Conservation (phyloP, 1,284 basidiomycete genomes). For the Ganoderma boninense region DNA sequence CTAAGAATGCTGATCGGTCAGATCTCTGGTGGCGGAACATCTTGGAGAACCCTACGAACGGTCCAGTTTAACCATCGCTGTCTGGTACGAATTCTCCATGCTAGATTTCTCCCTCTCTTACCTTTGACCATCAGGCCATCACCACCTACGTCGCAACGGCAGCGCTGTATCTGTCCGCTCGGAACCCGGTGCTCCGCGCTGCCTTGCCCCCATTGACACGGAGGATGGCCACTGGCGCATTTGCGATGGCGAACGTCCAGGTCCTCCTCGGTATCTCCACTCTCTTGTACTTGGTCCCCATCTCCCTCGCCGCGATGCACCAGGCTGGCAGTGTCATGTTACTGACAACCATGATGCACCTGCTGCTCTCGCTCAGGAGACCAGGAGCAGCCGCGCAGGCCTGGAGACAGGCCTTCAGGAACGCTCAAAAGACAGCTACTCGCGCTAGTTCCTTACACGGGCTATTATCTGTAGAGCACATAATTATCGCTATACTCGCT, state of each 20-base stretch:
- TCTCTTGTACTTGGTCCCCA: conserved; percentile 92
- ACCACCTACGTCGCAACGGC: conserved; percentile 83
- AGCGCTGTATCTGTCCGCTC: conserved; percentile 67
- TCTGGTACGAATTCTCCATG: conserved; percentile 63
- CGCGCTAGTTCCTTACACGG: background rate
- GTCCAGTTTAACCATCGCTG: conserved; percentile 97
- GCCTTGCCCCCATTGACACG: conserved; percentile 75
- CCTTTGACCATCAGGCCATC: conserved; percentile 63
- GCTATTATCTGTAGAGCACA: conserved; percentile 19
- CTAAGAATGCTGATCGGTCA: conserved; percentile 69
- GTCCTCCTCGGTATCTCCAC: conserved; percentile 92
- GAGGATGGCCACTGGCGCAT: conserved; percentile 71
- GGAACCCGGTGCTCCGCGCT: conserved; percentile 60
- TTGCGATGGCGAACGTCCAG: conserved; percentile 88
- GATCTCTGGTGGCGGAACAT: conserved; percentile 94
- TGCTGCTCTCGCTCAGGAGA: conserved; percentile 76
- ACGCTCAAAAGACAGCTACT: conserved; percentile 20
- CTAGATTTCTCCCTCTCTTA: conserved; percentile 12
- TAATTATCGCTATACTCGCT: conserved; percentile 28
- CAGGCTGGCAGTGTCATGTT: conserved; percentile 94
- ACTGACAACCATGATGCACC: conserved; percentile 85
- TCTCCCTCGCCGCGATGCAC: conserved; percentile 91
- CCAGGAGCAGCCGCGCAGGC: conserved; percentile 75
- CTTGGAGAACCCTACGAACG: conserved; percentile 96
- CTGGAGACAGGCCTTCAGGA: conserved; percentile 56